Conservation (phyloP, 768 basidiomycete genomes). For the Lactarius sanguifluus region DNA sequence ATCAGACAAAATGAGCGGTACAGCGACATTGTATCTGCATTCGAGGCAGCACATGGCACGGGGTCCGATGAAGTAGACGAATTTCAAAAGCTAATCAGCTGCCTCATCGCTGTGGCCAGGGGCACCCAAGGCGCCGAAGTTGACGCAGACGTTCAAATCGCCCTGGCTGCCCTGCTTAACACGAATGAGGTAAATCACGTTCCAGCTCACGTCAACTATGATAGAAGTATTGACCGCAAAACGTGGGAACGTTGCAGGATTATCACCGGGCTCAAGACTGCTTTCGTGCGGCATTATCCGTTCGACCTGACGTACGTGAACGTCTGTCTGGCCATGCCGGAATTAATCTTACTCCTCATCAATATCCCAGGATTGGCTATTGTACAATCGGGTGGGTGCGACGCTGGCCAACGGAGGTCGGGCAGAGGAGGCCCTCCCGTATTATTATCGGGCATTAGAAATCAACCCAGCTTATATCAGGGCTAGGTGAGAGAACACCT, state of each 20-base stretch:
- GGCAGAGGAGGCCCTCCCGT: conserved; percentile 78
- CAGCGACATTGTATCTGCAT: conserved; percentile 43
- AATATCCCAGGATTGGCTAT: conserved; percentile 71
- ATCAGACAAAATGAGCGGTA: conserved; percentile 63
- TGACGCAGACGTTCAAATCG: conserved; percentile 95
- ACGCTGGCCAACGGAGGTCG: conserved; percentile 88
- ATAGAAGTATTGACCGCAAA: background rate
- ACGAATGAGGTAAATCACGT: conserved; percentile 67
- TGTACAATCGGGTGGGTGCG: conserved; percentile 93
- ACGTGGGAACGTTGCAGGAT: conserved; percentile 52
- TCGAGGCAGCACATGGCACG: conserved; percentile 37
- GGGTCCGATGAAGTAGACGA: conserved; percentile 38
- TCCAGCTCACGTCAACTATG: background rate
- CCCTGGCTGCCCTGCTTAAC: conserved; percentile 89
- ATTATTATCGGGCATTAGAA: conserved; percentile 83
- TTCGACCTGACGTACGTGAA: conserved; percentile 76
- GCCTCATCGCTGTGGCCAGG: conserved; percentile 79
- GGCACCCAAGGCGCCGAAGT: conserved; percentile 52
- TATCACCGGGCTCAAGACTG: conserved; percentile 93
- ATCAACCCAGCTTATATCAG: conserved; percentile 89
- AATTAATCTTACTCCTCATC: background rate
- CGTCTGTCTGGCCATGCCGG: background rate
- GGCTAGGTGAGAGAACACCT: conserved; percentile 56
- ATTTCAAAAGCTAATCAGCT: conserved; percentile 61
- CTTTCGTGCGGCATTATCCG: conserved; percentile 83